phyloP scores from a whole-genome alignment of 1,284 basidiomycete species.

The Lentinus polychrous region DNA sequence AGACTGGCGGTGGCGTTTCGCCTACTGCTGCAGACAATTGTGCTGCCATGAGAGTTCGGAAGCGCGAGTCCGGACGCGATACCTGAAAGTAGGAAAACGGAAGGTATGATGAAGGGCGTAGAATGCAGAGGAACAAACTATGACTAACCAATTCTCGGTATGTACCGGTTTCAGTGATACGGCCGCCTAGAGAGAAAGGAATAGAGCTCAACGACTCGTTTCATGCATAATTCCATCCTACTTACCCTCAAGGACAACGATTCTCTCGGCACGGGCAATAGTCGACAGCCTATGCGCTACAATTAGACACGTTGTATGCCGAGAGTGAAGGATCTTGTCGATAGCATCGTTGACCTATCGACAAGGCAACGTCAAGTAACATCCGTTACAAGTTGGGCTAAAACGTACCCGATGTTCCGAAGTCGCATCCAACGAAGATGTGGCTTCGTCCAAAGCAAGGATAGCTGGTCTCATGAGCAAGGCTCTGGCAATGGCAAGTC shows the following conservation, averaged over 20 bases:
- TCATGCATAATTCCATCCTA: not conserved
- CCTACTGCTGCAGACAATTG: slow-evolving; percentile 4
- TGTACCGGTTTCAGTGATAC: slow-evolving; percentile 78
- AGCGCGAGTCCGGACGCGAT: slow-evolving; percentile 61
- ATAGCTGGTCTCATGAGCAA: slow-evolving; percentile 82
- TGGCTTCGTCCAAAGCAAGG: slow-evolving; percentile 78
- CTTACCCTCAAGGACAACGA: slow-evolving; percentile 80
- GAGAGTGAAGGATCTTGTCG: slow-evolving; percentile 65
- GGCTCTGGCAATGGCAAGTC: slow-evolving; percentile 74
- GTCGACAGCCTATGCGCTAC: slow-evolving; percentile 78
- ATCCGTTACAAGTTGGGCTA: not conserved
- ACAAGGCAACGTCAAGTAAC: slow-evolving; percentile 4
- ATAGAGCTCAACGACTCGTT: not conserved
- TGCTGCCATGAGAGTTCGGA: slow-evolving; percentile 65
- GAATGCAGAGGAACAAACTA: not conserved
- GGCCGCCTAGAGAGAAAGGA: slow-evolving; percentile 46
- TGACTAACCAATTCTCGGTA: slow-evolving; percentile 70
- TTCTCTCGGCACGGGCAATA: slow-evolving; percentile 78
- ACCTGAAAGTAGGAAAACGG: slow-evolving; percentile 34
- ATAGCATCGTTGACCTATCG: slow-evolving; percentile 83
- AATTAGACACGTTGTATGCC: slow-evolving; percentile 14
- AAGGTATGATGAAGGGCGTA: not conserved
- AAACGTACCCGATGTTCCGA: slow-evolving; percentile 67
- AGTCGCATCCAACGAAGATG: slow-evolving; percentile 81
- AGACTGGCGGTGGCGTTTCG: not conserved